phyloP scores from a whole-genome alignment of 2,329 filamentous ascomycete genomes.

The Penicillium sp. region DNA sequence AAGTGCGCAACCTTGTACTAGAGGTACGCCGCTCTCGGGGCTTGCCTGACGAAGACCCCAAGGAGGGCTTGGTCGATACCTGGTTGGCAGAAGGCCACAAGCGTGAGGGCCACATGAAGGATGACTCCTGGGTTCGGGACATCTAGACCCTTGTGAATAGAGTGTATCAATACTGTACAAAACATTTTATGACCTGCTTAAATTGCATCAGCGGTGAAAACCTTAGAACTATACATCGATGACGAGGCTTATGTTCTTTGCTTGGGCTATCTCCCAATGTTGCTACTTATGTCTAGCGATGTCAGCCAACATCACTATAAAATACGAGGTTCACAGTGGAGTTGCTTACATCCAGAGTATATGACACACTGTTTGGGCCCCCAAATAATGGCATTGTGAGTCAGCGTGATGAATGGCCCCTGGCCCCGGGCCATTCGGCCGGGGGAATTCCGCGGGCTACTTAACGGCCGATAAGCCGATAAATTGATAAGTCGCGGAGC shows the following conservation, averaged over 20 bases:
- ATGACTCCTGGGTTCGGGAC: slow-evolving; percentile 63
- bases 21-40: slow-evolving; percentile 73
- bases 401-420: background rate
- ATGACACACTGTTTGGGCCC: no score
- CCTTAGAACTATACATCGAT: no score
- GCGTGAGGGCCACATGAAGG: slow-evolving; percentile 59
- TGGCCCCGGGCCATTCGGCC: background rate
- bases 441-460: background rate
- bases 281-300: no score
- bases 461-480: slow-evolving; percentile 2
- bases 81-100: slow-evolving; percentile 65
- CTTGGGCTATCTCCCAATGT: no score
- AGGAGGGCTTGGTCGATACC: slow-evolving; percentile 75
- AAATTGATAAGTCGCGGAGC: slow-evolving; percentile 10
- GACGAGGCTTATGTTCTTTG: no score
- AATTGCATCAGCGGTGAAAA: no score
- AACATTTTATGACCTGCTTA: slow-evolving; percentile 4
- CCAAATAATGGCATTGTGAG: background rate
- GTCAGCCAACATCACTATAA: no score
- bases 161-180: slow-evolving; percentile 19
- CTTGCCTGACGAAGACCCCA: slow-evolving; percentile 77
- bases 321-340: no score
- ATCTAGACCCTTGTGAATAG: slow-evolving; percentile 39
- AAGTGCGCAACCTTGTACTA: slow-evolving; percentile 77
- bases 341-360: no score